Evolutionary conservation across 1,284 basidiomycete species (phyloP).

Genomic region (Microbotryum violaceum): DNA sequence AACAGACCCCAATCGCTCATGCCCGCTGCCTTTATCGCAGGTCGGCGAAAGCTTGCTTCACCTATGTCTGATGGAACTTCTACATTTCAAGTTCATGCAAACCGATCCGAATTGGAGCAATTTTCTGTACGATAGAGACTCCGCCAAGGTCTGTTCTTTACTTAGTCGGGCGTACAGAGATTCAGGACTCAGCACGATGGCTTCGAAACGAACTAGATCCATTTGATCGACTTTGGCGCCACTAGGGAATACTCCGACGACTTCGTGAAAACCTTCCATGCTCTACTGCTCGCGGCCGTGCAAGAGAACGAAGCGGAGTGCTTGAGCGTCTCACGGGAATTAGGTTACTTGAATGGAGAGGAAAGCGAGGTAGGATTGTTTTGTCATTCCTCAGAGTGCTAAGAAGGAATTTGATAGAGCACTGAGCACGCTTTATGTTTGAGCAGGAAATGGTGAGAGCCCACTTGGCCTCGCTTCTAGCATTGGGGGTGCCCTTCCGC

Average conservation of each 20-base stretch:
- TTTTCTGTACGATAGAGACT: slow-evolving; percentile 74
- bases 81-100: slow-evolving; percentile 89
- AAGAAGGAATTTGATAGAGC: background rate
- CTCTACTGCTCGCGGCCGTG: slow-evolving; percentile 70
- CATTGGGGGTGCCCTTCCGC: slow-evolving; percentile 71
- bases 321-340: slow-evolving; percentile 61
- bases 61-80: slow-evolving; percentile 82
- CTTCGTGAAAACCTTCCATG: slow-evolving; percentile 85
- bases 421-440: background rate
- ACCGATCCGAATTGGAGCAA: slow-evolving; percentile 99
- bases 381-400: background rate
- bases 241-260: slow-evolving; percentile 74
- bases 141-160: slow-evolving; percentile 46
- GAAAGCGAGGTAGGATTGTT: slow-evolving; percentile 60
- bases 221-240: slow-evolving; percentile 94
- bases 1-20: background rate
- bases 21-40: slow-evolving; percentile 43
- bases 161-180: background rate
- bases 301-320: slow-evolving; percentile 62
- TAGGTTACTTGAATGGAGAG: slow-evolving; percentile 85
- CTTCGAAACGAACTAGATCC: slow-evolving; percentile 49
- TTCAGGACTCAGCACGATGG: background rate
- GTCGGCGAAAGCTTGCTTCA: slow-evolving; percentile 77
- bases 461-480: slow-evolving; percentile 71
- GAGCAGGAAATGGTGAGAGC: slow-evolving; percentile 74